Evolutionary conservation across 495 filamentous ascomycete genomes (phyloP).

Genomic region (Lepraria neglecta): DNA sequence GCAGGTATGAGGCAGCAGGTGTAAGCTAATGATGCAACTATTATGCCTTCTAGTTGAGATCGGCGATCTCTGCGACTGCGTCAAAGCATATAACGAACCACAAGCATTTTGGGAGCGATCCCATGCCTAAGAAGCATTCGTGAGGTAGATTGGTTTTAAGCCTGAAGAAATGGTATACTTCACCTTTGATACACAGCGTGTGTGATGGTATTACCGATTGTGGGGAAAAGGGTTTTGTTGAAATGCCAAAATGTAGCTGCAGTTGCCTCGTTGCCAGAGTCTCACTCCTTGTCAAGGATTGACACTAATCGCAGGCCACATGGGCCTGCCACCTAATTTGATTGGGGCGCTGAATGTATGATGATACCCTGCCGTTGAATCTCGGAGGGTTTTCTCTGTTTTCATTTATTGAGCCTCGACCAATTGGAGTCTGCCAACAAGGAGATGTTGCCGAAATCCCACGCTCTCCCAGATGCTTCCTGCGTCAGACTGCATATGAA

Average conservation of each 20-base stretch:
- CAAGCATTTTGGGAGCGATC: background rate
- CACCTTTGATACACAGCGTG: background rate
- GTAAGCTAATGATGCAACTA: background rate
- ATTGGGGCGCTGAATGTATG: no score
- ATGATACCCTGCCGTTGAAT: background rate
- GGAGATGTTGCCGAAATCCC: background rate
- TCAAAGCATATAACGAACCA: background rate
- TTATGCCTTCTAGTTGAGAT: background rate
- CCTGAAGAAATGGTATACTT: background rate
- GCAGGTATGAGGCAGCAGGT: background rate
- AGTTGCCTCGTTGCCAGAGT: background rate
- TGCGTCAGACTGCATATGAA: no score
- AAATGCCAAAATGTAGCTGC: background rate
- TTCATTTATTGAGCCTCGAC: background rate
- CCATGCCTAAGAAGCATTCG: background rate
- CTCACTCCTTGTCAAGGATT: background rate
- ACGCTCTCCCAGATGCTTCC: conserved; percentile 1
- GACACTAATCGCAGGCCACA: background rate
- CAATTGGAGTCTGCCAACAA: no score
- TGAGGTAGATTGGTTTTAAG: background rate
- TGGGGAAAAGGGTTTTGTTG: background rate
- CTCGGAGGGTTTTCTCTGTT: background rate
- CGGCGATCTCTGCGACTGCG: background rate
- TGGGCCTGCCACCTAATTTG: background rate
- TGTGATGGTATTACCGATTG: background rate